Conservation (phyloP, 169 alveolate genomes). For the Plasmodium vinckei region DNA sequence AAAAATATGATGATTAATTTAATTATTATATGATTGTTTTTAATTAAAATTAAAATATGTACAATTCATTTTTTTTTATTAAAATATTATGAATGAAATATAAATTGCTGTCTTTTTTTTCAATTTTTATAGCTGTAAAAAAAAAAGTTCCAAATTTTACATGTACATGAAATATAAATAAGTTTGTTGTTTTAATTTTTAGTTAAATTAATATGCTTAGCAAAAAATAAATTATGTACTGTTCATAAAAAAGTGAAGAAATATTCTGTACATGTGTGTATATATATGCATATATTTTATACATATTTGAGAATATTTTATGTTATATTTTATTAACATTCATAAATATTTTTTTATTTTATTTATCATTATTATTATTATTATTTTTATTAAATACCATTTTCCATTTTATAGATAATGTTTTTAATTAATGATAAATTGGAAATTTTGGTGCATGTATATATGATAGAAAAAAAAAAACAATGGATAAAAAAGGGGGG, state of each 20-base stretch:
- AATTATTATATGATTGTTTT: no score
- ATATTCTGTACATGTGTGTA: slow-evolving; percentile 20
- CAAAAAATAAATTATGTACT: slow-evolving; percentile 28
- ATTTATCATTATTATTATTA: not conserved
- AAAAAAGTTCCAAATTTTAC: slow-evolving; percentile 18
- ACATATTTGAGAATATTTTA: no score
- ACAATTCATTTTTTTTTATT: no score
- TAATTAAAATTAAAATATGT: no score
- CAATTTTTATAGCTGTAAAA: slow-evolving; percentile 22
- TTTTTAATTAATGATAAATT: slow-evolving; percentile 17
- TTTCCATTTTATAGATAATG: slow-evolving; percentile 12
- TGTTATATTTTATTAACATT: slow-evolving; percentile 3
- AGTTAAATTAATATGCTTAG: not conserved
- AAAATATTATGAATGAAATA: not conserved
- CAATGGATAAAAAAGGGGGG: not conserved
- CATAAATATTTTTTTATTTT: not conserved
- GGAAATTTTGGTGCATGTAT: slow-evolving; percentile 15
- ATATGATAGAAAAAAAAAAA: slow-evolving; percentile 14
- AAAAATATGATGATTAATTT: no score
- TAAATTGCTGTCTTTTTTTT: not conserved
- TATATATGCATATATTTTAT: not conserved
- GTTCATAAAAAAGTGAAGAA: slow-evolving; percentile 44
- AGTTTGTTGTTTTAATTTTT: slow-evolving; percentile 12
- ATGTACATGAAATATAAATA: slow-evolving; percentile 12
- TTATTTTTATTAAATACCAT: not conserved